These are phyloP conservation scores for Wickerhamomyces strasburgensis DNA, from an alignment of 805 yeast species.

Conservation along the genomic window DNA sequence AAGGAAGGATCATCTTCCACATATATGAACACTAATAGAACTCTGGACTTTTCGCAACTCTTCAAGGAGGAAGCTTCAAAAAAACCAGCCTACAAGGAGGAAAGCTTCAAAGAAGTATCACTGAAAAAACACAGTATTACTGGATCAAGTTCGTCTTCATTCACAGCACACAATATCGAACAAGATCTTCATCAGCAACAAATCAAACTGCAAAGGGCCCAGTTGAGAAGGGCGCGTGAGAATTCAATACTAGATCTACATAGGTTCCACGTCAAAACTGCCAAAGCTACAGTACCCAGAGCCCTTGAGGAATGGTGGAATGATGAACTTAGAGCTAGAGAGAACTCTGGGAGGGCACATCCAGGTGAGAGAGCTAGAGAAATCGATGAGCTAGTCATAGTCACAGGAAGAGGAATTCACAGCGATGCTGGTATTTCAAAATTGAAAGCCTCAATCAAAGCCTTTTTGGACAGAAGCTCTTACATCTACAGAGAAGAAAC, in stretches of 20 bases:
- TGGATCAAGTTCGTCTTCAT: no score
- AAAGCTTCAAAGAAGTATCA: no score
- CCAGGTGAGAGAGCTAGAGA: slow-evolving; percentile 34
- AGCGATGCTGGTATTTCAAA: slow-evolving; percentile 52
- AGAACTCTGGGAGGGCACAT: slow-evolving; percentile 32
- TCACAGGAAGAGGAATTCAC: slow-evolving; percentile 73
- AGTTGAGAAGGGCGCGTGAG: slow-evolving; percentile 15
- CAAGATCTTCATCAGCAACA: slow-evolving; percentile 3
- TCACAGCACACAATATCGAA: slow-evolving; percentile 1
- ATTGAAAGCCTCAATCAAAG: slow-evolving; percentile 39
- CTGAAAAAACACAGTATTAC: no score
- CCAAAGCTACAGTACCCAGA: slow-evolving; percentile 32
- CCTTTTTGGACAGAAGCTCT: slow-evolving; percentile 30
- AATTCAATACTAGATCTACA: slow-evolving; percentile 49
- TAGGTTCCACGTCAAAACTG: slow-evolving; percentile 42
- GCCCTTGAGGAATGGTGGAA: slow-evolving; percentile 59
- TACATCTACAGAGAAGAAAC: slow-evolving; percentile 45
- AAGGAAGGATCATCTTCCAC: slow-evolving; percentile 27
- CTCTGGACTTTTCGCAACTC: slow-evolving; percentile 4
- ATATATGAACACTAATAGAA: slow-evolving; percentile 9
- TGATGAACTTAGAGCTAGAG: slow-evolving; percentile 43
- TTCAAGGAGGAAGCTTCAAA: not conserved
- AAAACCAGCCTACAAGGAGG: no score
- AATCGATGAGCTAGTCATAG: slow-evolving; percentile 40
- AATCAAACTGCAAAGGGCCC: slow-evolving; percentile 12